Percentiles rank a stretch among this genome's conserved stretches.
These are phyloP conservation scores for Candolleomyces eurysporus DNA, from an alignment of 768 basidiomycete genomes.

Conservation along the genomic window DNA sequence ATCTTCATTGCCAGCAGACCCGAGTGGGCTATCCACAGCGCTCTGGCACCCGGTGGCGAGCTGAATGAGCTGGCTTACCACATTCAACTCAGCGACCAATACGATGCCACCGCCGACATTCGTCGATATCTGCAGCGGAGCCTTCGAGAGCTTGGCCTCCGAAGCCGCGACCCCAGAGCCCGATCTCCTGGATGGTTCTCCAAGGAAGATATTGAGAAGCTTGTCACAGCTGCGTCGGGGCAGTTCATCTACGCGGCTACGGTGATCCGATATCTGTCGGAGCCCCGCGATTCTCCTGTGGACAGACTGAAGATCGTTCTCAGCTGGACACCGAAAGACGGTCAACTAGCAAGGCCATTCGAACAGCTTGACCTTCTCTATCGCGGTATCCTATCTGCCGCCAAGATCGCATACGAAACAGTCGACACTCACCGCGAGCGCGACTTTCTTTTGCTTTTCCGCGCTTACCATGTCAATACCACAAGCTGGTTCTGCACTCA, in stretches of 20 bases:
- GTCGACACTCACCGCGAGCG: not conserved
- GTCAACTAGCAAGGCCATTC: not conserved
- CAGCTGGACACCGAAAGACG: not conserved
- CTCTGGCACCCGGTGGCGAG: not conserved
- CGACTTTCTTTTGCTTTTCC: not conserved
- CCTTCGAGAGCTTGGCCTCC: not conserved
- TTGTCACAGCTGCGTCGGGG: not conserved
- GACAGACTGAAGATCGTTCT: not conserved
- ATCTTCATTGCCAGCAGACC: conserved; percentile 15
- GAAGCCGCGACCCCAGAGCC: not conserved
- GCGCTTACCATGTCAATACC: not conserved
- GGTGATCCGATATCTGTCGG: not conserved
- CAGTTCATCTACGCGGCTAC: conserved; percentile 1
- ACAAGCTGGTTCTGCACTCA: too few relatives aligned
- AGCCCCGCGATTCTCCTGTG: not conserved
- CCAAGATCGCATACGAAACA: not conserved
- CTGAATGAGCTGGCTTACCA: not conserved
- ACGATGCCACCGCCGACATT: conserved; percentile 5
- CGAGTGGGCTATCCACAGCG: conserved; percentile 8
- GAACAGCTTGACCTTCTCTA: not conserved
- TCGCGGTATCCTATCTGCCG: not conserved
- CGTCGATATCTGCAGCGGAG: not conserved
- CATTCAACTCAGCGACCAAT: conserved; percentile 5
- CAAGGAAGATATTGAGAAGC: not conserved
- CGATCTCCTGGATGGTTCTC: conserved; percentile 9